These are phyloP conservation scores for Russula dissimulans DNA, from an alignment of 768 basidiomycete genomes.

Conservation along the genomic window DNA sequence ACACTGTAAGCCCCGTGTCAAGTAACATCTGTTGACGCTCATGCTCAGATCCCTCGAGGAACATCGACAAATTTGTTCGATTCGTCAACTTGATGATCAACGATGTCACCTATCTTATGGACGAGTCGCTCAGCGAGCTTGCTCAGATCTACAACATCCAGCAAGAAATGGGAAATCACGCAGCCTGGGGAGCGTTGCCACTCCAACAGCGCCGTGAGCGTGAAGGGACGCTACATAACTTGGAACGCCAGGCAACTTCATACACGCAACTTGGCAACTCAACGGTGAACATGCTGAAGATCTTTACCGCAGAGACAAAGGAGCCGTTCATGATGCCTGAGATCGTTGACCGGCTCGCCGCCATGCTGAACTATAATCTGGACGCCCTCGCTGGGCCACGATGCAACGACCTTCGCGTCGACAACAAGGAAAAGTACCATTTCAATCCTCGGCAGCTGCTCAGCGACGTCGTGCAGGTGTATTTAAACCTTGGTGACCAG, in stretches of 20 bases:
- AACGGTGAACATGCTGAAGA: slow-evolving; percentile 83
- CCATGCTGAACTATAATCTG: slow-evolving; percentile 94
- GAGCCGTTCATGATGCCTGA: slow-evolving; percentile 93
- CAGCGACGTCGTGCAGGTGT: slow-evolving; percentile 82
- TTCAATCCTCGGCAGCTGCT: slow-evolving; percentile 81
- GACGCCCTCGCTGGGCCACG: slow-evolving; percentile 82
- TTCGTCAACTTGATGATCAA: slow-evolving; percentile 99
- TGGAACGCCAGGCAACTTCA: slow-evolving; percentile 77
- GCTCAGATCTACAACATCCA: slow-evolving; percentile 84
- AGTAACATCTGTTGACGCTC: not conserved
- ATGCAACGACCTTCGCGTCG: slow-evolving; percentile 77
- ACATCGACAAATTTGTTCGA: slow-evolving; percentile 87
- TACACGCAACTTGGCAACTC: slow-evolving; percentile 83
- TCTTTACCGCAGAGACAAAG: slow-evolving; percentile 88
- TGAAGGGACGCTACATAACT: slow-evolving; percentile 61
- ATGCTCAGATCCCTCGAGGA: slow-evolving; percentile 33
- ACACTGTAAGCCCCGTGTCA: slow-evolving; percentile 45
- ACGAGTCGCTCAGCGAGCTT: slow-evolving; percentile 87
- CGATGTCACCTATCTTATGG: slow-evolving; percentile 96
- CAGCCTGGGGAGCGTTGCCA: slow-evolving; percentile 58
- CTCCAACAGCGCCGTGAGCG: slow-evolving; percentile 75
- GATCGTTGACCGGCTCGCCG: slow-evolving; percentile 90
- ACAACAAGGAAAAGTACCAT: slow-evolving; percentile 78
- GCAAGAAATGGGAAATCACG: slow-evolving; percentile 69
- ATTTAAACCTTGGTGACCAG: slow-evolving; percentile 77